phyloP scores from a whole-genome alignment of 139 green algal genomes.

The Coelastrella sp. region DNA sequence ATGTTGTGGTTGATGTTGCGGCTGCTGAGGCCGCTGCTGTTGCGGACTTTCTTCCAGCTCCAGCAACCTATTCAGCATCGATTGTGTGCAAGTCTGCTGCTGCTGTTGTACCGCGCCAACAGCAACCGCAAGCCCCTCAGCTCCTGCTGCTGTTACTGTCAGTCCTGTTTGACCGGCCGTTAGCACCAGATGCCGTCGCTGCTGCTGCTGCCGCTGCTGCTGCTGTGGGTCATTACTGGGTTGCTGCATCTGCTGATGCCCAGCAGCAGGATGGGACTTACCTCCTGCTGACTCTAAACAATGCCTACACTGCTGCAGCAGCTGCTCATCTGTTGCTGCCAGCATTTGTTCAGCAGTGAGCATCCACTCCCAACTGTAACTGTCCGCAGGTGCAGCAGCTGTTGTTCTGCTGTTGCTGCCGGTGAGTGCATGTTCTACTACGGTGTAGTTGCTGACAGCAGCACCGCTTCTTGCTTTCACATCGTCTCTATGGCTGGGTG shows the following conservation, averaged over 20 bases:
- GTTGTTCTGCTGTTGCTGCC: not conserved
- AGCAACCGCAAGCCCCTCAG: not conserved
- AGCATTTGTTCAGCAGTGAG: not conserved
- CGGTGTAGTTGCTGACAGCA: not conserved
- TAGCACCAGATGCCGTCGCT: too few species aligned
- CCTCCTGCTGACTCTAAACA: not conserved
- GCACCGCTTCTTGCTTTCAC: not conserved
- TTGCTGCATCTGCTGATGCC: too few species aligned
- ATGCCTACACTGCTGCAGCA: constrained; percentile 2
- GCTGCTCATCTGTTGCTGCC: constrained; percentile 8
- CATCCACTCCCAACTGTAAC: not conserved
- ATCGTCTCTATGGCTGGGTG: not conserved
- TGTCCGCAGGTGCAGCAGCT: not conserved
- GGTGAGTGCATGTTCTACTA: not conserved
- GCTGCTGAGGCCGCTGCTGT: not conserved
- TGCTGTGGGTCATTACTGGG: not conserved
- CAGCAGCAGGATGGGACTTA: not conserved
- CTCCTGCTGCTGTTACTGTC: not conserved
- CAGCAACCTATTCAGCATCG: too few species aligned
- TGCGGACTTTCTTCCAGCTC: not conserved
- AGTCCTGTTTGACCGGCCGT: not conserved
- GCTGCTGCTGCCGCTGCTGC: not conserved
- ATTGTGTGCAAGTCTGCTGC: too few species aligned
- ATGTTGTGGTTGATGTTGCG: not conserved
- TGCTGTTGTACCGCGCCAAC: too few species aligned